These are phyloP conservation scores for Zygoascus meyerae DNA, from an alignment of 1,139 yeast genomes.

Conservation along the genomic window DNA sequence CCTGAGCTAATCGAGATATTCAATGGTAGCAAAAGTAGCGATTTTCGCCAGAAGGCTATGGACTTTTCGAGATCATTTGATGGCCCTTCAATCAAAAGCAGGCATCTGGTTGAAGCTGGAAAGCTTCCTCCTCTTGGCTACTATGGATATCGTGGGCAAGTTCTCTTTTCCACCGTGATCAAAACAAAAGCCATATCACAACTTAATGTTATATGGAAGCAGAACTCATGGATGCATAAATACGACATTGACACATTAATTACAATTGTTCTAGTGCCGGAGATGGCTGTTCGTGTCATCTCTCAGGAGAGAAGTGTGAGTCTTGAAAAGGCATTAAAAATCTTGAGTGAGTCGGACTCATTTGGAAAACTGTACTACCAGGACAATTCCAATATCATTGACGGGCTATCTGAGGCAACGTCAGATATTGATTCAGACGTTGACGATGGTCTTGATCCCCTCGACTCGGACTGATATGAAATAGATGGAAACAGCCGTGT, in stretches of 20 bases:
- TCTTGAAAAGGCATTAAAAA: constrained; percentile 8
- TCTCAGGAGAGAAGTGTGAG: constrained; percentile 7
- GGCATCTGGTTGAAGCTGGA: constrained; percentile 9
- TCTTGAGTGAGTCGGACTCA: constrained; percentile 13
- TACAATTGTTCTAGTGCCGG: constrained; percentile 16
- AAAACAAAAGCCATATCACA: neutral
- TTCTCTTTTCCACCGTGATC: constrained; percentile 5
- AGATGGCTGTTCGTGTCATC: constrained; percentile 13
- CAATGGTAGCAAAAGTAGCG: constrained; percentile 1
- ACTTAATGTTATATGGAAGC: neutral
- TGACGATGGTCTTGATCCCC: too few relatives aligned
- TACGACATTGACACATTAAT: constrained; percentile 7
- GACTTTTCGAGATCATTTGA: neutral
- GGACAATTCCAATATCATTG: neutral
- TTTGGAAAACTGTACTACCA: constrained; percentile 14
- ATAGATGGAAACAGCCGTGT: too few relatives aligned
- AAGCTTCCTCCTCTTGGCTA: constrained; percentile 9
- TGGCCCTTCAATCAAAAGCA: neutral
- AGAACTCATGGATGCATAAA: constrained; percentile 10
- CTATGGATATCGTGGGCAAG: constrained; percentile 12
- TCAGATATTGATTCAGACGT: too few relatives aligned
- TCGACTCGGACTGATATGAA: too few relatives aligned
- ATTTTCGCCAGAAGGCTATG: constrained; percentile 1
- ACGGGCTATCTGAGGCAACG: neutral
- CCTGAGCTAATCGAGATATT: constrained; percentile 4